phyloP scores from a whole-genome alignment of 2,329 filamentous ascomycete genomes.

The Huntiella abstrusa region DNA sequence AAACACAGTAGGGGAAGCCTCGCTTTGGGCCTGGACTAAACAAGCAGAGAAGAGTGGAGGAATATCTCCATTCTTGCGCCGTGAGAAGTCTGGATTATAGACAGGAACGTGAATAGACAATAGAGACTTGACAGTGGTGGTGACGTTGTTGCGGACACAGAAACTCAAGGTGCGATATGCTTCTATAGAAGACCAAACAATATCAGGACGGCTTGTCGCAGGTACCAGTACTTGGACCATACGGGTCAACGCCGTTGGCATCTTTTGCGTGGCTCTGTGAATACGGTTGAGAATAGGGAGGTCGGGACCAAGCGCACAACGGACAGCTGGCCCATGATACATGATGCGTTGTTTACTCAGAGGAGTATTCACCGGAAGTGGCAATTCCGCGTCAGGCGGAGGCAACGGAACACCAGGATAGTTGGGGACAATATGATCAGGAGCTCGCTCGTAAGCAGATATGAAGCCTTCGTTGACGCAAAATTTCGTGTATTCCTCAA shows the following conservation, averaged over 20 bases:
- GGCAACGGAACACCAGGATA: background rate
- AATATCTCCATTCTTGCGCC: background rate
- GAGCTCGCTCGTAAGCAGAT: background rate
- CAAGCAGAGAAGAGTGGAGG: background rate
- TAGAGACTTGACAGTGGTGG: background rate
- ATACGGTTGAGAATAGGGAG: background rate
- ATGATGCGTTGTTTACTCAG: background rate
- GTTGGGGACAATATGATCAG: background rate
- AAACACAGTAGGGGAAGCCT: background rate
- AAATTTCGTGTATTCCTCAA: background rate
- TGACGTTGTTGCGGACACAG: background rate
- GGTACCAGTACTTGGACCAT: background rate
- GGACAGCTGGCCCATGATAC: background rate
- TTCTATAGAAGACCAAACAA: background rate
- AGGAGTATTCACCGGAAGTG: background rate
- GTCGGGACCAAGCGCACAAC: background rate
- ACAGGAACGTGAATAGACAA: background rate
- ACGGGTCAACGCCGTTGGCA: background rate
- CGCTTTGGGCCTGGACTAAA: background rate
- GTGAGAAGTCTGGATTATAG: background rate
- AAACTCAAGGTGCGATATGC: background rate
- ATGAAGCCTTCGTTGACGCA: background rate
- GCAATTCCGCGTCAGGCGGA: background rate
- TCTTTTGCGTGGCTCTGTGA: background rate
- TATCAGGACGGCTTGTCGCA: background rate